Base-by-base conservation (phyloP, 306 rosid genomes). In the Ziziphus jujuba region DNA sequence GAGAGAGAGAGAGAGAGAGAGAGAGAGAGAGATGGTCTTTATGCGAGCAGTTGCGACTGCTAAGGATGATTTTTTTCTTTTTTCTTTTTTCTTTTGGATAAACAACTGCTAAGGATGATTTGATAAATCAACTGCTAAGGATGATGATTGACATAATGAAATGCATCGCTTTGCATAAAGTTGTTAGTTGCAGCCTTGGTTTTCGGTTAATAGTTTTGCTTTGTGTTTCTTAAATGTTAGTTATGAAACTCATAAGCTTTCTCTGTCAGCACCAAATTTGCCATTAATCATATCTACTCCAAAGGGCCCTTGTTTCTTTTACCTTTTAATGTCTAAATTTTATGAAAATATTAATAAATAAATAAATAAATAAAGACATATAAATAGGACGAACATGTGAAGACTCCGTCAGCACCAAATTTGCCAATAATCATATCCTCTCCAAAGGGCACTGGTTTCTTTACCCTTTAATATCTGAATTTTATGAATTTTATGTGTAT, bases 21-120 rank as follows among this genome's bases (percentile, higher is more conserved):
- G n/a, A n/a, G 71, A 66, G 45, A 74, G 70, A 52, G 62, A 56
- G 81, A 79, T 79, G 61, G 61, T 63, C 66, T 60, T 21, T 43
- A 74, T 74, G 87, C 73, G 85, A 80, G 81, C 79, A 78, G 85
- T 82, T 80, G 70, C 36, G 67, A 82, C 73, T 43, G 83, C 76
- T 7, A 52, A 50, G 33, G 24, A 51, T 65, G 38, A 33, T 12
- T n/a, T n/a, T n/a, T n/a, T n/a, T n/a, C n/a, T n/a, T n/a, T n/a
- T n/a, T n/a, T n/a, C n/a, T n/a, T n/a, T n/a, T n/a, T n/a, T n/a
- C n/a, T n/a, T n/a, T n/a, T n/a, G n/a, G n/a, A n/a, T n/a, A n/a
- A n/a, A n/a, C n/a, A n/a, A n/a, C n/a, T n/a, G n/a, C n/a, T n/a
- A n/a, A n/a, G n/a, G n/a, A n/a, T n/a, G n/a, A n/a, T n/a, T n/a